Conservation (phyloP, 805 yeast genomes). For the Metschnikowia lunata region DNA sequence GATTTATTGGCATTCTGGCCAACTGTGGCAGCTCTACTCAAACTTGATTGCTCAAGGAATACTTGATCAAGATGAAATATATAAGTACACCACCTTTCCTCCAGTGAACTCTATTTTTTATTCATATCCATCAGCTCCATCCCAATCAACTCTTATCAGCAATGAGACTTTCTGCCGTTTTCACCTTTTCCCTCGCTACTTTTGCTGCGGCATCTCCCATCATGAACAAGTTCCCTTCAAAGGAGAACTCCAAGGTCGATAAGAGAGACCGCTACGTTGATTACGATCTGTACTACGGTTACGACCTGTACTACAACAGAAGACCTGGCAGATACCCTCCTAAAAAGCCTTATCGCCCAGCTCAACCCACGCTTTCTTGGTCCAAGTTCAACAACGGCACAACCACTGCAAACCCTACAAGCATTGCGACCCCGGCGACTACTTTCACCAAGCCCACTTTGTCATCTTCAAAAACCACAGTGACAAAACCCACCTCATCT, state of each 20-base stretch:
- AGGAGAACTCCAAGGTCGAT: background rate
- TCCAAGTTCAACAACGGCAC: background rate
- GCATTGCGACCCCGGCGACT: background rate
- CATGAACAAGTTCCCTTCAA: background rate
- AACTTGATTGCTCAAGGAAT: too few species aligned
- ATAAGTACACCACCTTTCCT: too few species aligned
- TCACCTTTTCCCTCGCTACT: conserved; percentile 7
- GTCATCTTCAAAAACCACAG: background rate
- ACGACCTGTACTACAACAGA: too few species aligned
- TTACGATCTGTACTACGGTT: background rate
- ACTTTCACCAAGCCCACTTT: background rate
- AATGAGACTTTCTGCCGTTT: conserved; percentile 9
- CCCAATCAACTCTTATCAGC: background rate
- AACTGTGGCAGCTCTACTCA: too few species aligned
- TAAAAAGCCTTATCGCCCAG: too few species aligned
- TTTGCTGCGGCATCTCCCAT: conserved; percentile 12
- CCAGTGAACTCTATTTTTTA: too few species aligned
- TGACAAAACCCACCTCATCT: too few species aligned
- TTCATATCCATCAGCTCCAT: too few species aligned
- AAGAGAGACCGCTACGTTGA: background rate
- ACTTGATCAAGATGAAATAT: too few species aligned
- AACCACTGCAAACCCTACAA: background rate
- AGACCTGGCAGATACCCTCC: too few species aligned
- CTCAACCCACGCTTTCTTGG: background rate
- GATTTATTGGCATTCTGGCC: too few species aligned